phyloP scores from a whole-genome alignment of 2,329 filamentous ascomycete species.

The Tolypocladium ovalisporum region DNA sequence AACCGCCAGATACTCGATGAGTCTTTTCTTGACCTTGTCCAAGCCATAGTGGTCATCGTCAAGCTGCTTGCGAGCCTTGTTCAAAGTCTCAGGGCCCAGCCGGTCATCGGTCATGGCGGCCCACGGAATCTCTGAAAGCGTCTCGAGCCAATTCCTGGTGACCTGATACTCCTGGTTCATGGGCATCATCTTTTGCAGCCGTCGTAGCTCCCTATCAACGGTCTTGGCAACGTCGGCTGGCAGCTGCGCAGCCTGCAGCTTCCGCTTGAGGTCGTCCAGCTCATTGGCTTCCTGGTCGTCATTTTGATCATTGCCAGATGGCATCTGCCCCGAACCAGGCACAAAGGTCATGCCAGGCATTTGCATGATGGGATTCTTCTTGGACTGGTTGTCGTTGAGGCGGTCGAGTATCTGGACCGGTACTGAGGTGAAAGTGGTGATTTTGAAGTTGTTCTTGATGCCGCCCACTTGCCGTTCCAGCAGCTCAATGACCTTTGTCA shows the following conservation, averaged over 20 bases:
- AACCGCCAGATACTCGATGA: conserved; percentile 95
- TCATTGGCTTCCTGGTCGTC: conserved; percentile 82
- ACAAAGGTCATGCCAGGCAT: conserved; percentile 29
- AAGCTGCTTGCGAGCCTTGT: conserved; percentile 74
- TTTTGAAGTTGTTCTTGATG: conserved; percentile 80
- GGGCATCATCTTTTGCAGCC: conserved; percentile 90
- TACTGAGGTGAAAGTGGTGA: conserved; percentile 65
- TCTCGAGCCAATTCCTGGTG: conserved; percentile 86
- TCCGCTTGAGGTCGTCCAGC: conserved; percentile 82
- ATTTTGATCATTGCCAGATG: conserved; percentile 37
- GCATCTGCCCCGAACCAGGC: conserved; percentile 21
- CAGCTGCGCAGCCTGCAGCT: conserved; percentile 69
- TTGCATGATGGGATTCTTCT: conserved; percentile 18
- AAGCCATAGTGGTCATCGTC: conserved; percentile 95
- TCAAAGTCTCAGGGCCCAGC: conserved; percentile 69
- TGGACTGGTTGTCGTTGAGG: conserved; percentile 27
- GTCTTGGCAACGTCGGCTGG: conserved; percentile 79
- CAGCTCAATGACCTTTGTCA: conserved; percentile 74
- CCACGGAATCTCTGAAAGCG: conserved; percentile 90
- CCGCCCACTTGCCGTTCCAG: conserved; percentile 70
- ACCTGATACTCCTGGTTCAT: conserved; percentile 95
- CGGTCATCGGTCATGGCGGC: conserved; percentile 73
- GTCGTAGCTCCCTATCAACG: conserved; percentile 79
- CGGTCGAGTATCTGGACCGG: conserved; percentile 51
- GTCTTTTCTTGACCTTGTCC: conserved; percentile 91